phyloP scores from a whole-genome alignment of 441 rosid genomes.

The Brassica balearica region DNA sequence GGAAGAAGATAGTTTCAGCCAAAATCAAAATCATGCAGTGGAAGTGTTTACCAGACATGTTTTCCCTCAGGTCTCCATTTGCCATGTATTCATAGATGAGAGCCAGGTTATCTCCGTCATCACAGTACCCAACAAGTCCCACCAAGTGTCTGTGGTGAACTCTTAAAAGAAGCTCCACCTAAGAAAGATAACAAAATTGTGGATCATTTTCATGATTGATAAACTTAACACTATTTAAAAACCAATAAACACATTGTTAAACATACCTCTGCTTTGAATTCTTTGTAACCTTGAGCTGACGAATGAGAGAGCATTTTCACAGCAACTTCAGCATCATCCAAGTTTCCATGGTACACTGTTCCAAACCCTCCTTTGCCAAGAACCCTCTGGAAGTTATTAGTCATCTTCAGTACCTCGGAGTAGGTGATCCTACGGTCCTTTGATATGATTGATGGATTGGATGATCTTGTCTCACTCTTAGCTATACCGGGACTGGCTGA shows the following conservation, averaged over 20 bases:
- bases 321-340: slow-evolving; percentile 44
- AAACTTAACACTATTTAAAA: neutral
- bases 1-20: neutral
- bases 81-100: slow-evolving; percentile 60
- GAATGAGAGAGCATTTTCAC: slow-evolving; percentile 58
- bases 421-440: slow-evolving; percentile 39
- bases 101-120: slow-evolving; percentile 51
- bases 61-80: slow-evolving; percentile 50
- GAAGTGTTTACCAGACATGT: slow-evolving; percentile 46
- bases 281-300: slow-evolving; percentile 56
- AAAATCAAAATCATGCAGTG: neutral
- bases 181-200: neutral
- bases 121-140: slow-evolving; percentile 53
- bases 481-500: neutral
- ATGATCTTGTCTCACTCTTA: slow-evolving; percentile 19
- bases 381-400: slow-evolving; percentile 45
- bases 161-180: slow-evolving; percentile 50
- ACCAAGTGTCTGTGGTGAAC: slow-evolving; percentile 56
- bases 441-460: slow-evolving; percentile 30
- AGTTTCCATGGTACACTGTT: slow-evolving; percentile 49
- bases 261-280: slow-evolving; percentile 53
- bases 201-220: neutral
- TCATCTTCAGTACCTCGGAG: slow-evolving; percentile 42
- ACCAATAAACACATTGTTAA: too few relatives aligned
- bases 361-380: slow-evolving; percentile 53